Conservation (phyloP, 345 rosid genomes). For the Boechera divaricarpa region DNA sequence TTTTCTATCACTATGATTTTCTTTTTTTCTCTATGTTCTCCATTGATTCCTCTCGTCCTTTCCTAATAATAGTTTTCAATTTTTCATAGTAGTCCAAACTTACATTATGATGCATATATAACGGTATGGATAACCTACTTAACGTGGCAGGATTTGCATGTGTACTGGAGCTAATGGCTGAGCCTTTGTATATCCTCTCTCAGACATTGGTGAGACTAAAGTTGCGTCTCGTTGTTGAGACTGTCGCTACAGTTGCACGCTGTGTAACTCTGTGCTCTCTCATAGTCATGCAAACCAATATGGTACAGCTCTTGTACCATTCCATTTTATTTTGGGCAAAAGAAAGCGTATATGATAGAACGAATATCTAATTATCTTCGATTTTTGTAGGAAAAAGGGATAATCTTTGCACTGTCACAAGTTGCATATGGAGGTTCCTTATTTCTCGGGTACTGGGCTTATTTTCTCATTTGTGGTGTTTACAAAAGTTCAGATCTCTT, state of each 20-base stretch:
- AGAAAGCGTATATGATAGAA: neutral
- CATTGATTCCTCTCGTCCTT: neutral
- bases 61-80: neutral
- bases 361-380: neutral
- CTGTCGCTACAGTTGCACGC: constrained; percentile 74
- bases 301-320: constrained; percentile 54
- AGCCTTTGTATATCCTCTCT: constrained; percentile 88
- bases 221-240: constrained; percentile 80
- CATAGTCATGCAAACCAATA: constrained; percentile 59
- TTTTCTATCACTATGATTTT: neutral
- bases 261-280: constrained; percentile 78
- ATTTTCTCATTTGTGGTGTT: constrained; percentile 61
- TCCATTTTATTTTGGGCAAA: constrained; percentile 14
- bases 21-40: neutral
- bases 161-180: constrained; percentile 85
- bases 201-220: constrained; percentile 77
- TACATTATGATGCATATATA: constrained; percentile 12
- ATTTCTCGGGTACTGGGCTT: constrained; percentile 86
- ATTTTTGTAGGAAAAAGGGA: constrained; percentile 65
- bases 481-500: constrained; percentile 62
- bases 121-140: constrained; percentile 1
- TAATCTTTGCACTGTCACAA: constrained; percentile 75
- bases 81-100: neutral
- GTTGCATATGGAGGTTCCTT: constrained; percentile 81
- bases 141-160: constrained; percentile 76